Percentiles rank a stretch among this genome's conserved stretches.
Conservation (phyloP, 2,329 filamentous ascomycete genomes). For the Alternaria consortialis region DNA sequence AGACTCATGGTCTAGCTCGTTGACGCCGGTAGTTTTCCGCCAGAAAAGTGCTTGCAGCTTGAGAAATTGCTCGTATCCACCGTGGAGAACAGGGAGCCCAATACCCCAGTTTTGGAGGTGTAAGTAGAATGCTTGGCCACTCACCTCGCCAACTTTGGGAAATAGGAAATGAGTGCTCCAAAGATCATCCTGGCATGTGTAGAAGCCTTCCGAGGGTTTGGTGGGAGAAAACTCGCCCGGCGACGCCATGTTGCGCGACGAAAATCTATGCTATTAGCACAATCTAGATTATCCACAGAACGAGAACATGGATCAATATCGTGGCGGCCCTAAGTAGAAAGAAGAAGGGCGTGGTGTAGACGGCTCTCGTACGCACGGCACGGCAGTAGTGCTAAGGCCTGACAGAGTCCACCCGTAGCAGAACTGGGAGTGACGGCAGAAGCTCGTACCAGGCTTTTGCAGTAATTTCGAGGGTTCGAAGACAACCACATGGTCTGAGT, state of each 20-base stretch:
- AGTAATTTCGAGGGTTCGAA: not conserved
- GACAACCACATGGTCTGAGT: not conserved
- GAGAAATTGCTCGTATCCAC: not conserved
- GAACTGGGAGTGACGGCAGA: not conserved
- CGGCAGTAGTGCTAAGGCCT: not conserved
- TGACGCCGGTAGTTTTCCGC: not conserved
- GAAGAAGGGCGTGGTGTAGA: not conserved
- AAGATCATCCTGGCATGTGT: not conserved
- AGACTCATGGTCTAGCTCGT: not conserved
- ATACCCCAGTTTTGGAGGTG: conserved; percentile 2
- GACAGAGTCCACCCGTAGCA: not conserved
- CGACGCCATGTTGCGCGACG: not conserved
- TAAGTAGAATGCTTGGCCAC: conserved; percentile 6
- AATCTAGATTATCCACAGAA: not conserved
- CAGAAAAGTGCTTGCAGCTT: conserved; percentile 22
- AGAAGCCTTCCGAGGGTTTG: not conserved
- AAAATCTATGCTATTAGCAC: not conserved
- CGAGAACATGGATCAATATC: no score
- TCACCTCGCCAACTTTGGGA: conserved; percentile 8
- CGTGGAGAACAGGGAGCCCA: not conserved
- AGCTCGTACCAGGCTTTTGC: not conserved
- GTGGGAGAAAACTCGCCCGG: not conserved
- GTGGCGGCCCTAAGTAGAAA: not conserved
- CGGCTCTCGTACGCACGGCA: not conserved
- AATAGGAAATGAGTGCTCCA: not conserved